Conservation (phyloP, 139 green algal species). For the Volvox africanus region DNA sequence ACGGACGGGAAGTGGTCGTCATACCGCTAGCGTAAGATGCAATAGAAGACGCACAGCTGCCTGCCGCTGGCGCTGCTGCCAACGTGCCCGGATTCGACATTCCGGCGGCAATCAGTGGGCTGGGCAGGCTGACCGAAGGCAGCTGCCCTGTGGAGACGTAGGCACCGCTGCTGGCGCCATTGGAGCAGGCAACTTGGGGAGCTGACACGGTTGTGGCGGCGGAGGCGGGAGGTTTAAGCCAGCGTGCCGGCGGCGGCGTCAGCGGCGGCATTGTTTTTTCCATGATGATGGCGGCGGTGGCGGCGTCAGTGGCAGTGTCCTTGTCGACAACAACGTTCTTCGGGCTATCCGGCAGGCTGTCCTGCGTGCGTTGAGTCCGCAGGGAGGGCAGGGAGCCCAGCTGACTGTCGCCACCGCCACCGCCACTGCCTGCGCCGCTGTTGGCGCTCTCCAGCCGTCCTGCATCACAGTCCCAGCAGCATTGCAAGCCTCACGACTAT, state of each 20-base stretch:
- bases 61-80: neutral
- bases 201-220: neutral
- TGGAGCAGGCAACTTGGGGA: neutral
- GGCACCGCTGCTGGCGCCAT: neutral
- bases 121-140: no score
- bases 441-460: neutral
- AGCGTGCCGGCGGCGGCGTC: neutral
- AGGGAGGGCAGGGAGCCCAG: neutral
- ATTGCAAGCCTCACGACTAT: no score
- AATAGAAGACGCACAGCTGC: slow-evolving; percentile 15
- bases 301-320: neutral
- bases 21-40: slow-evolving; percentile 8
- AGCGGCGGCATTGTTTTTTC: neutral
- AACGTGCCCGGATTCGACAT: neutral
- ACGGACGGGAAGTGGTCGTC: slow-evolving; percentile 36
- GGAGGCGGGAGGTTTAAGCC: neutral
- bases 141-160: neutral
- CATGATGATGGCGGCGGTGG: neutral
- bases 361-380: neutral
- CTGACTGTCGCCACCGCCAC: slow-evolving; percentile 1
- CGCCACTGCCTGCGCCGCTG: neutral
- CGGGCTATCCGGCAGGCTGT: neutral
- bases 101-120: no score
- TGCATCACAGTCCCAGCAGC: no score
- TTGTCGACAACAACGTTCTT: neutral